Evolutionary conservation across 257 asterid species (phyloP).

Genomic region (Eucommia ulmoides): DNA sequence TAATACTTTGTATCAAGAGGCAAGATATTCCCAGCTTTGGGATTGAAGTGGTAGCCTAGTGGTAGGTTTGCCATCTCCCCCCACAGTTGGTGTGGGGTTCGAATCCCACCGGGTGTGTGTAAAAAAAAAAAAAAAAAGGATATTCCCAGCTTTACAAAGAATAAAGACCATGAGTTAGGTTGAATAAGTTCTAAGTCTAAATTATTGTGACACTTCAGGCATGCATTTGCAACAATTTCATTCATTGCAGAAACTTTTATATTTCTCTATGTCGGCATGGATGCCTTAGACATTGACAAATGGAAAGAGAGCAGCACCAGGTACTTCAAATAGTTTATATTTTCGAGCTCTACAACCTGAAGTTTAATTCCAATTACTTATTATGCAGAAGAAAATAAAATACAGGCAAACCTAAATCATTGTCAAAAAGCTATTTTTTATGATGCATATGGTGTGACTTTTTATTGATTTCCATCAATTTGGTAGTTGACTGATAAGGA

Average conservation of each 20-base stretch:
- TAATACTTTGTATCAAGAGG: too few species aligned
- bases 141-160: too few species aligned
- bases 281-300: slow-evolving; percentile 56
- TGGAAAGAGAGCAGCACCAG: slow-evolving; percentile 46
- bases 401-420: not conserved
- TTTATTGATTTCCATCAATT: not conserved
- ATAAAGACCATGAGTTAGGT: slow-evolving; percentile 4
- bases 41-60: too few species aligned
- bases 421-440: not conserved
- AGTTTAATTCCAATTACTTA: not conserved
- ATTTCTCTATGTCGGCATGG: slow-evolving; percentile 40
- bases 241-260: slow-evolving; percentile 54
- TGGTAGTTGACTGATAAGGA: not conserved
- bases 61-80: too few species aligned
- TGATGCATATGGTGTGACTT: not conserved
- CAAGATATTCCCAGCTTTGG: too few species aligned
- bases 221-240: slow-evolving; percentile 56
- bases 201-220: slow-evolving; percentile 26
- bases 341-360: too few species aligned
- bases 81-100: too few species aligned
- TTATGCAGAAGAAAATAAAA: not conserved
- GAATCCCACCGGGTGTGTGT: too few species aligned
- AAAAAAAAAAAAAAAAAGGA: too few species aligned
- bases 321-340: slow-evolving; percentile 10
- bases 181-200: slow-evolving; percentile 1